Conservation (phyloP, 2,329 filamentous ascomycete genomes). For the Colletotrichum coccodes region DNA sequence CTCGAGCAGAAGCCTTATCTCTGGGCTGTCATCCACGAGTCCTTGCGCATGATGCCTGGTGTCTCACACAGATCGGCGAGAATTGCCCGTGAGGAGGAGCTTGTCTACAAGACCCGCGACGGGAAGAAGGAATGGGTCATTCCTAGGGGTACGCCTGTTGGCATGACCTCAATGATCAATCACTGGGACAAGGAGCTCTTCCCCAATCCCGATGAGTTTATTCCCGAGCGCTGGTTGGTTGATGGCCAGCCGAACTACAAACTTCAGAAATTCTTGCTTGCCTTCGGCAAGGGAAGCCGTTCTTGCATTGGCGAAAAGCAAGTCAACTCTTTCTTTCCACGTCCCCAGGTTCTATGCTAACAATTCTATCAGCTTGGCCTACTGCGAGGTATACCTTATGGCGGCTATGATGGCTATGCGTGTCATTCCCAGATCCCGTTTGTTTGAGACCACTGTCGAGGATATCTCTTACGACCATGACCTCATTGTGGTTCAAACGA, state of each 20-base stretch:
- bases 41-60: conserved; percentile 37
- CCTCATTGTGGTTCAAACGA: conserved; percentile 37
- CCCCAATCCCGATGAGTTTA: conserved; percentile 34
- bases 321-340: background rate
- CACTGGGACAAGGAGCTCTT: conserved; percentile 36
- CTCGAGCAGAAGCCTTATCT: conserved; percentile 53
- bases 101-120: conserved; percentile 36
- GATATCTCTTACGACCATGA: conserved; percentile 43
- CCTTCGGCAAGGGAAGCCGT: conserved; percentile 35
- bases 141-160: conserved; percentile 34
- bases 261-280: conserved; percentile 33
- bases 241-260: conserved; percentile 26
- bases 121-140: conserved; percentile 34
- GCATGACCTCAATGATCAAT: conserved; percentile 36
- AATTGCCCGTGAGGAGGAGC: conserved; percentile 35
- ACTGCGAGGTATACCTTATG: conserved; percentile 42
- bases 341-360: conserved; percentile 2
- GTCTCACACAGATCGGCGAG: conserved; percentile 33
- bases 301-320: conserved; percentile 37
- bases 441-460: conserved; percentile 40
- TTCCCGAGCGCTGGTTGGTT: conserved; percentile 39
- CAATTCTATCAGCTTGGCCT: conserved; percentile 36
- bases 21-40: conserved; percentile 37
- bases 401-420: conserved; percentile 40
- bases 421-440: conserved; percentile 39